A percentile compares a stretch with the other conserved stretches of the same genome.
These are phyloP conservation scores for Mimosa pudica DNA, from an alignment of 306 rosid species.

Conservation along the genomic window DNA sequence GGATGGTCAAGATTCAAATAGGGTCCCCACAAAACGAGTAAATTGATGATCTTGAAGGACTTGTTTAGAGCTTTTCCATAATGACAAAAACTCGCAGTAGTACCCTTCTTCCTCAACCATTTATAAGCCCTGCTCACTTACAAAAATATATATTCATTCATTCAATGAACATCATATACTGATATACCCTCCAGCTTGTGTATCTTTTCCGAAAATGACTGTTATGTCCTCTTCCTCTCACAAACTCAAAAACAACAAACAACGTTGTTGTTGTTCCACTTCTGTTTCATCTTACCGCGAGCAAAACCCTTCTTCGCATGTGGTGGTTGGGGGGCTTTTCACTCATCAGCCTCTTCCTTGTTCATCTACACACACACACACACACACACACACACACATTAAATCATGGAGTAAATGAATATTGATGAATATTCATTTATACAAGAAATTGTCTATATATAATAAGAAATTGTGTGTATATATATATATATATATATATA, in stretches of 20 bases:
- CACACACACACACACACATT: too few species aligned
- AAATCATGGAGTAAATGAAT: too few species aligned
- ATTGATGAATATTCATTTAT: too few species aligned
- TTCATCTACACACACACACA: too few species aligned
- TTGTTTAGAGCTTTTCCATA: constrained; percentile 12
- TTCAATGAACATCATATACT: not conserved
- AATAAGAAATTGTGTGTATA: too few species aligned
- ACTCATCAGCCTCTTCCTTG: too few species aligned
- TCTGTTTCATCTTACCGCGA: not conserved
- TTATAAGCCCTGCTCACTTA: not conserved
- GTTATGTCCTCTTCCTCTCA: not conserved
- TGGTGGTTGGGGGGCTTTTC: not conserved
- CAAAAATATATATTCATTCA: not conserved
- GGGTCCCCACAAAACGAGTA: constrained; percentile 19
- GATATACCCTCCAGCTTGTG: not conserved
- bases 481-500: too few species aligned
- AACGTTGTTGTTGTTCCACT: constrained; percentile 6
- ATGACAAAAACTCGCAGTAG: not conserved
- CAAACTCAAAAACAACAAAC: constrained; percentile 14
- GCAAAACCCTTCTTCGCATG: not conserved
- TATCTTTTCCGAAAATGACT: constrained; percentile 13
- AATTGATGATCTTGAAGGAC: constrained; percentile 14
- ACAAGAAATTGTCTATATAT: too few species aligned
- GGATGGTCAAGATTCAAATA: not conserved
- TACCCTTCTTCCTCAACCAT: not conserved